Conservation (phyloP, 495 filamentous ascomycete species). For the Podospora australis region DNA sequence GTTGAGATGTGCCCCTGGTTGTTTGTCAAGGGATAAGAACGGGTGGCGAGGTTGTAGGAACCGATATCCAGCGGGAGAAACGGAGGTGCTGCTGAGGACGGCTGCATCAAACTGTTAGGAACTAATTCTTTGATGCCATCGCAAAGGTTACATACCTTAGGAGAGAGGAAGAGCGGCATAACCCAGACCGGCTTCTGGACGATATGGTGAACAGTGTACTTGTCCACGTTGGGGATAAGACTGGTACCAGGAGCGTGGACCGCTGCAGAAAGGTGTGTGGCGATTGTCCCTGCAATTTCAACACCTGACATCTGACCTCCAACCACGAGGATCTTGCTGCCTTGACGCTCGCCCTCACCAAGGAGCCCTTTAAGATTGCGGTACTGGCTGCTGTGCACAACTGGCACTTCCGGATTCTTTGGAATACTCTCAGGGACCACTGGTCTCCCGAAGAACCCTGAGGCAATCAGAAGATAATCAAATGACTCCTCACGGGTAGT, state of each 20-base stretch:
- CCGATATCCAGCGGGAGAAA: conserved; percentile 74
- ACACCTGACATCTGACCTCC: conserved; percentile 81
- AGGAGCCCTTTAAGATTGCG: conserved; percentile 35
- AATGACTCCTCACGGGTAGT: conserved; percentile 40
- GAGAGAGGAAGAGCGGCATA: conserved; percentile 54
- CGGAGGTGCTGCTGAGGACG: conserved; percentile 38
- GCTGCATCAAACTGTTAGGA: too few relatives aligned
- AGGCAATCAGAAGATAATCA: conserved; percentile 67
- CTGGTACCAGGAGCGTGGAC: conserved; percentile 37
- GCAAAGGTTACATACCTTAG: conserved; percentile 37
- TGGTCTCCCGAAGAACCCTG: conserved; percentile 67
- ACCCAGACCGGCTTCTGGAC: conserved; percentile 65
- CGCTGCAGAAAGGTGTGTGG: conserved; percentile 59
- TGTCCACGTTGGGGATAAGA: conserved; percentile 24
- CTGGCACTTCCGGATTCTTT: conserved; percentile 27
- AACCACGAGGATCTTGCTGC: conserved; percentile 65
- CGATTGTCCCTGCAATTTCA: conserved; percentile 67
- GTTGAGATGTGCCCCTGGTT: conserved; percentile 50
- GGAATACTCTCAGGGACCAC: conserved; percentile 43
- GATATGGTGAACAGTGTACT: conserved; percentile 59
- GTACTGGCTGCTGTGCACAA: conserved; percentile 59
- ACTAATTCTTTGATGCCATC: too few relatives aligned
- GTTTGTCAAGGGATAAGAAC: conserved; percentile 52
- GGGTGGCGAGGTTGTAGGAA: conserved; percentile 62
- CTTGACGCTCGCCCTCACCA: conserved; percentile 16